A percentile compares a stretch with the other conserved stretches of the same genome.
Conservation (phyloP, 257 asterid species). For the Solanum sejunctum region DNA sequence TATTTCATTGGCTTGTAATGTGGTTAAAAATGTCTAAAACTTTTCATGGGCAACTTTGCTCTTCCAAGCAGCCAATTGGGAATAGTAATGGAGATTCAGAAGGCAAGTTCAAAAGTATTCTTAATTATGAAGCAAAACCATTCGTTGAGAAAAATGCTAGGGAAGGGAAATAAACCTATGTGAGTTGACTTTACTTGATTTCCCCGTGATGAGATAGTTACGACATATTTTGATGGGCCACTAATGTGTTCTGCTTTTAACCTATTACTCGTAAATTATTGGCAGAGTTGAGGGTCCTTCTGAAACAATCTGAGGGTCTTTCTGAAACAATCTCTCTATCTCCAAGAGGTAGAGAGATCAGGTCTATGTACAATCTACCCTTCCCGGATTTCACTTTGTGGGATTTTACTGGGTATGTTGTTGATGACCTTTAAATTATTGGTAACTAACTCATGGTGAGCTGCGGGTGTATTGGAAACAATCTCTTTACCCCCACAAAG, state of each 20-base stretch:
- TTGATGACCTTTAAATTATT: background rate
- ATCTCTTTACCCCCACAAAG: background rate
- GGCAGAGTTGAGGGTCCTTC: background rate
- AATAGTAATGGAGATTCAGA: background rate
- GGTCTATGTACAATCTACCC: background rate
- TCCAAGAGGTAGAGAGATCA: background rate
- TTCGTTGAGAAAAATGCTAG: background rate
- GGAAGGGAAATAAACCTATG: background rate
- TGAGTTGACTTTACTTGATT: background rate
- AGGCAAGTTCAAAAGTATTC: background rate
- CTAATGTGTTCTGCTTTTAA: background rate
- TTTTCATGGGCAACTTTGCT: background rate
- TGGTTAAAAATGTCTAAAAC: background rate
- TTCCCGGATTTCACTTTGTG: background rate
- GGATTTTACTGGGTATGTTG: background rate
- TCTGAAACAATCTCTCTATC: background rate
- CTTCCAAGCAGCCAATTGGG: background rate
- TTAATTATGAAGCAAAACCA: background rate
- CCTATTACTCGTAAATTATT: background rate
- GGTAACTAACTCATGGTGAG: background rate
- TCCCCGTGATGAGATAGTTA: background rate
- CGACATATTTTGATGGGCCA: background rate
- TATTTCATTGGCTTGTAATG: background rate
- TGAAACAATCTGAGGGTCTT: background rate
- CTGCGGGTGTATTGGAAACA: background rate